Conservation (phyloP, 345 rosid species). For the Nephelium lappaceum region DNA sequence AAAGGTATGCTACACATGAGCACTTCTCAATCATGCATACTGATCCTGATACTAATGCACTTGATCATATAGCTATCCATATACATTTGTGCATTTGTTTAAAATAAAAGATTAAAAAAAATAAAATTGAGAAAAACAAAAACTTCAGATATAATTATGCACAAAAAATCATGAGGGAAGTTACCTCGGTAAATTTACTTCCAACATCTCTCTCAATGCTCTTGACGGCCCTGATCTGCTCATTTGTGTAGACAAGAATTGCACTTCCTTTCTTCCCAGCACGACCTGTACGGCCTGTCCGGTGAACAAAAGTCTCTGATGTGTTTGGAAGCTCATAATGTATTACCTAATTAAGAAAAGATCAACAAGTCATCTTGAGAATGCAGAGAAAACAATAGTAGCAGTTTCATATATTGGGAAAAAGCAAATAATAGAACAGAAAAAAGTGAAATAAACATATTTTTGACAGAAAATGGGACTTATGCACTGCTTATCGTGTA, state of each 20-base stretch:
- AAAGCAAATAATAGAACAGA: neutral
- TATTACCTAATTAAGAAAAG: conserved; percentile 49
- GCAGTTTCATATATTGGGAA: neutral
- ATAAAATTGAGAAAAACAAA: too few relatives aligned
- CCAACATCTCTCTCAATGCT: conserved; percentile 89
- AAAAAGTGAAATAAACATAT: neutral
- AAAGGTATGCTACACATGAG: neutral
- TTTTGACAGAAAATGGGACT: neutral
- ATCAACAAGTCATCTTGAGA: conserved; percentile 2
- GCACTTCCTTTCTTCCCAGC: conserved; percentile 98
- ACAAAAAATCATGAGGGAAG: neutral
- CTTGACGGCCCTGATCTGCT: conserved; percentile 67
- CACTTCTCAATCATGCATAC: neutral
- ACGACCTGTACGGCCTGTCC: conserved; percentile 99
- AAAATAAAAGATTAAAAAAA: neutral
- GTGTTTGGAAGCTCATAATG: conserved; percentile 93
- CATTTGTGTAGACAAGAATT: conserved; percentile 72
- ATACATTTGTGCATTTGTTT: neutral
- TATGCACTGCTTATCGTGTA: neutral
- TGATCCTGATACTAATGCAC: neutral
- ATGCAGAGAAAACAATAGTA: neutral
- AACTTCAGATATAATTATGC: neutral
- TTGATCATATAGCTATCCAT: neutral
- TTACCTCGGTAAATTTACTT: conserved; percentile 80
- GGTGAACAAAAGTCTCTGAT: conserved; percentile 94